A percentile compares a stretch with the other conserved stretches of the same genome.
Conservation (phyloP, 2,329 filamentous ascomycete species). For the Fusarium anguioides region DNA sequence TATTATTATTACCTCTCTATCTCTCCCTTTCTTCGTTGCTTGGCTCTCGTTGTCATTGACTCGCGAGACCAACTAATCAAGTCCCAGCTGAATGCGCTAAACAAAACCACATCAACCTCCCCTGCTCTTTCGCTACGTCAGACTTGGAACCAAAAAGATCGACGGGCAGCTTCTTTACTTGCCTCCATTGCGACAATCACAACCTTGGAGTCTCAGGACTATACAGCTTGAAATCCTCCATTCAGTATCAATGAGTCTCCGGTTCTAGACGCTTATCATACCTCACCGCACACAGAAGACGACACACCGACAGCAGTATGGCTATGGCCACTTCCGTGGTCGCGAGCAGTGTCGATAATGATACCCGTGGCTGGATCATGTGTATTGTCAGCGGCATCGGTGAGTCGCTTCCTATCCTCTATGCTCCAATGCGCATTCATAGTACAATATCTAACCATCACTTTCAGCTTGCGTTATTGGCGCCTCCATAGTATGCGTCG, state of each 20-base stretch:
- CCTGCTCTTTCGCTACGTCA: constrained; percentile 40
- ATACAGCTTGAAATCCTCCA: not conserved
- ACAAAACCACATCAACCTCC: constrained; percentile 23
- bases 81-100: constrained; percentile 35
- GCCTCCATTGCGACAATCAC: constrained; percentile 20
- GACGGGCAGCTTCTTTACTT: constrained; percentile 21
- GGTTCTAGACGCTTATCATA: not conserved
- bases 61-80: not conserved
- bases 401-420: constrained; percentile 50
- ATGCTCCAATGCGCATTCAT: not conserved
- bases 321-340: constrained; percentile 54
- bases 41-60: constrained; percentile 4
- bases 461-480: constrained; percentile 72
- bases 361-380: constrained; percentile 95
- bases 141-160: constrained; percentile 31
- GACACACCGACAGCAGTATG: constrained; percentile 20
- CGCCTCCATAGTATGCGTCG: constrained; percentile 87
- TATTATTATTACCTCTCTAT: too few relatives aligned
- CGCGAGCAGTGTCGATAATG: constrained; percentile 70
- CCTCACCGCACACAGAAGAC: constrained; percentile 4
- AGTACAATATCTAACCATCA: not conserved
- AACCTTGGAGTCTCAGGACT: not conserved
- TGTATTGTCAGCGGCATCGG: constrained; percentile 81
- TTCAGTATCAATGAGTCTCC: not conserved
- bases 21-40: constrained; percentile 2